A percentile compares a stretch with the other conserved stretches of the same genome.
Evolutionary conservation across 2,329 filamentous ascomycete genomes (phyloP).

Genomic region (Stemphylium lycopersici): DNA sequence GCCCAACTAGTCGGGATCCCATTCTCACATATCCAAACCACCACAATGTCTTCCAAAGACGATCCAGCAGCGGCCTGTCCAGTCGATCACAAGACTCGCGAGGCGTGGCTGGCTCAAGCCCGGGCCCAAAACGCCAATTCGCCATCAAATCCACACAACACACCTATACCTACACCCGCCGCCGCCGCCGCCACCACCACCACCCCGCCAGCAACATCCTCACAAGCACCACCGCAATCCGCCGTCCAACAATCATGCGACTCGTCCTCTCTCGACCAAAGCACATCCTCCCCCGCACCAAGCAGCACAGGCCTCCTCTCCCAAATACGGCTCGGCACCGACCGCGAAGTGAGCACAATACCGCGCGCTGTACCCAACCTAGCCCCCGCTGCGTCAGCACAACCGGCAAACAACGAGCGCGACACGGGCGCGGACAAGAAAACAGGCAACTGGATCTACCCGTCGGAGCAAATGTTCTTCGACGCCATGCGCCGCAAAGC

Average conservation of each 20-base stretch:
- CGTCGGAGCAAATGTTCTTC: slow-evolving; percentile 97
- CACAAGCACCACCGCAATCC: slow-evolving; percentile 20
- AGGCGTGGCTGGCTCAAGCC: slow-evolving; percentile 81
- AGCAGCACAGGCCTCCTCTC: slow-evolving; percentile 28
- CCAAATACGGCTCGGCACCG: slow-evolving; percentile 43
- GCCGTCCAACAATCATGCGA: slow-evolving; percentile 45
- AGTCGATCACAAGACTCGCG: slow-evolving; percentile 87
- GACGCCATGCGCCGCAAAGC: slow-evolving; percentile 94
- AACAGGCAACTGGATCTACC: slow-evolving; percentile 95
- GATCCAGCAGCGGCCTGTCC: slow-evolving; percentile 66
- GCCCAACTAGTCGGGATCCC: slow-evolving; percentile 9
- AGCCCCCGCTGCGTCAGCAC: slow-evolving; percentile 33
- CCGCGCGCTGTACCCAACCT: slow-evolving; percentile 40
- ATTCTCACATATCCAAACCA: slow-evolving; percentile 2
- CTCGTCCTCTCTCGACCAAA: slow-evolving; percentile 46
- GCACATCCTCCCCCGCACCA: slow-evolving; percentile 28
- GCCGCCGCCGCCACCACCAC: slow-evolving; percentile 41
- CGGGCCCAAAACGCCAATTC: slow-evolving; percentile 50
- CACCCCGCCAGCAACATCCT: slow-evolving; percentile 10
- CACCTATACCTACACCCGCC: slow-evolving; percentile 17
- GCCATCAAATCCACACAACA: slow-evolving; percentile 25
- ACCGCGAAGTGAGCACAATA: slow-evolving; percentile 55
- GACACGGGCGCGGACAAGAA: slow-evolving; percentile 69
- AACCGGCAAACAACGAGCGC: slow-evolving; percentile 74
- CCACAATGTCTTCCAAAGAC: slow-evolving; percentile 37